Conservation (phyloP, 495 filamentous ascomycete species). For the Xylaria intraflava region DNA sequence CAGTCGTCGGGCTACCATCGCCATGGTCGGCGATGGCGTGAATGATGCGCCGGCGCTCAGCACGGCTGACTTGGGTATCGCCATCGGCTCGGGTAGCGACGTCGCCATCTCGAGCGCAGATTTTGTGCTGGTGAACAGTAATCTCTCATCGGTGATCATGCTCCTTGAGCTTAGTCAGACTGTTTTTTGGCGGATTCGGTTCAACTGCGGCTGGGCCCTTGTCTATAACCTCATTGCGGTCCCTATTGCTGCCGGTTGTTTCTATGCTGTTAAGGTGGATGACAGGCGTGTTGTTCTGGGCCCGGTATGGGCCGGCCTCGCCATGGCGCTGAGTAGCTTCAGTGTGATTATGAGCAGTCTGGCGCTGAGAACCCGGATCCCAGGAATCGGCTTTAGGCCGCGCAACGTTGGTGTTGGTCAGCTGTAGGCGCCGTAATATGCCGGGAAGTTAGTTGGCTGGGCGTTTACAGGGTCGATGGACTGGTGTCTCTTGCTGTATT, state of each 20-base stretch:
- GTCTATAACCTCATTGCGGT: constrained; percentile 74
- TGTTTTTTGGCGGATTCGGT: constrained; percentile 71
- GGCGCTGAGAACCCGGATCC: constrained; percentile 48
- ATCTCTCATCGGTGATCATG: constrained; percentile 62
- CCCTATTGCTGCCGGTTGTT: constrained; percentile 75
- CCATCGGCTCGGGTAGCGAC: constrained; percentile 77
- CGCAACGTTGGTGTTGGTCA: constrained; percentile 13
- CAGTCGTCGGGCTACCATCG: constrained; percentile 34
- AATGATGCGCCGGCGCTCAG: constrained; percentile 83
- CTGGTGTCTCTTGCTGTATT: too few relatives aligned
- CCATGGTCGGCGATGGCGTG: constrained; percentile 75
- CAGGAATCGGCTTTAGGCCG: constrained; percentile 44
- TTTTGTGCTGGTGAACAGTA: constrained; percentile 76
- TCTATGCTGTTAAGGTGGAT: constrained; percentile 59
- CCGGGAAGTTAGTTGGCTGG: too few relatives aligned
- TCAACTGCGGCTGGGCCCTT: constrained; percentile 89
- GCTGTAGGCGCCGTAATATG: too few relatives aligned
- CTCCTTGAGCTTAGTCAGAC: constrained; percentile 62
- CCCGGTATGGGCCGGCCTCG: constrained; percentile 78
- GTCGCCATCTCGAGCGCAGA: constrained; percentile 75
- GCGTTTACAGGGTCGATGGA: too few relatives aligned
- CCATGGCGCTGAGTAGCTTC: constrained; percentile 81
- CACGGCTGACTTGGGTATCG: constrained; percentile 74
- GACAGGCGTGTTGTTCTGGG: constrained; percentile 55
- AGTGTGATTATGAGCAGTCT: constrained; percentile 71